These are phyloP conservation scores for Leccinum aurantiacum DNA, from an alignment of 768 basidiomycete species.

Conservation along the genomic window DNA sequence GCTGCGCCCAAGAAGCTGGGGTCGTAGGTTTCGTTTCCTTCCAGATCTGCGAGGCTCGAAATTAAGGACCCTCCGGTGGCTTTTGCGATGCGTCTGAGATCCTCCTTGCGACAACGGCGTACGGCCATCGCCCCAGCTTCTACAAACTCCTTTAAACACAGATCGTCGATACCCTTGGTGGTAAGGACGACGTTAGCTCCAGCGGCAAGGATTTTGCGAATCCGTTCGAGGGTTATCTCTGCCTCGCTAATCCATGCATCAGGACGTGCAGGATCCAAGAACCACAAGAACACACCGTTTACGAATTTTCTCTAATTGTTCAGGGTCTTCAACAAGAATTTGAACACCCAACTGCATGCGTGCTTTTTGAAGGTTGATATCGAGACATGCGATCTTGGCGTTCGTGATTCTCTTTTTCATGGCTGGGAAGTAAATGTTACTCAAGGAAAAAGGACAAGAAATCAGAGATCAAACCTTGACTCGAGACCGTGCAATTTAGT, in stretches of 20 bases:
- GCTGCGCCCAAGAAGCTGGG: constrained; percentile 86
- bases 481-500: constrained; percentile 96
- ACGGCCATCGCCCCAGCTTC: constrained; percentile 99
- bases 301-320: constrained; percentile 94
- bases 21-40: constrained; percentile 98
- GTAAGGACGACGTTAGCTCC: constrained; percentile 97
- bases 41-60: constrained; percentile 90
- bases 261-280: constrained; percentile 6
- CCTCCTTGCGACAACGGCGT: constrained; percentile 95
- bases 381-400: constrained; percentile 97
- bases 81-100: constrained; percentile 93
- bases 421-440: constrained; percentile 46
- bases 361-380: constrained; percentile 95
- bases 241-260: constrained; percentile 65
- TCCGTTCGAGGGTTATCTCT: constrained; percentile 93
- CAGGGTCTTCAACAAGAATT: constrained; percentile 94
- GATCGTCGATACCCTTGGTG: constrained; percentile 97
- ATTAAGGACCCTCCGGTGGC: constrained; percentile 95
- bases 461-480: constrained; percentile 72
- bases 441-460: neutral
- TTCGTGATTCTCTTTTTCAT: constrained; percentile 95
- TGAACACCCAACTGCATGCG: constrained; percentile 98
- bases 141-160: constrained; percentile 97
- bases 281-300: constrained; percentile 58
- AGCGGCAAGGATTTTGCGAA: constrained; percentile 92